Evolutionary conservation across 176 grass and related monocot species (phyloP).

Genomic region (Carex littledalei): DNA sequence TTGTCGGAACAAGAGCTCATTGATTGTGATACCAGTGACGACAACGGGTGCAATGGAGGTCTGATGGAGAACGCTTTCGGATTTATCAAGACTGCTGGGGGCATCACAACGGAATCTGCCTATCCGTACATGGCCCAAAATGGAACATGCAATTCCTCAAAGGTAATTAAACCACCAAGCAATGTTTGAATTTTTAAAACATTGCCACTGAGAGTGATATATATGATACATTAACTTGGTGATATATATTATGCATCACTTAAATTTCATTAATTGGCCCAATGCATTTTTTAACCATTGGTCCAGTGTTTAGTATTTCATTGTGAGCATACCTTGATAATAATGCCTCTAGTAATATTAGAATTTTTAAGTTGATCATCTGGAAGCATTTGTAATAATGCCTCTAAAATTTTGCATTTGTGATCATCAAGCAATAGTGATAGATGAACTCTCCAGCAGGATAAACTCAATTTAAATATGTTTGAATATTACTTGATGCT

Average conservation of each 20-base stretch:
- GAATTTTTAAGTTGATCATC: neutral
- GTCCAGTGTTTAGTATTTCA: neutral
- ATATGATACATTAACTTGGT: too few species aligned
- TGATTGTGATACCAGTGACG: slow-evolving; percentile 57
- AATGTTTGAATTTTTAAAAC: neutral
- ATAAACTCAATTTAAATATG: neutral
- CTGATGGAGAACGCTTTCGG: slow-evolving; percentile 75
- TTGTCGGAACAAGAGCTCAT: slow-evolving; percentile 76
- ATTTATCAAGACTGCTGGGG: slow-evolving; percentile 49
- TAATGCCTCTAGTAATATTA: neutral
- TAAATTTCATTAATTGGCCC: neutral
- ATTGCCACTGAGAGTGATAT: neutral
- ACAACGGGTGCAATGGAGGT: slow-evolving; percentile 47
- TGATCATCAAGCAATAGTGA: neutral
- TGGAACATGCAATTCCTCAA: slow-evolving; percentile 45
- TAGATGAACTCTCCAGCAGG: too few species aligned
- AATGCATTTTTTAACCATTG: neutral
- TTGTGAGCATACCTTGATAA: neutral
- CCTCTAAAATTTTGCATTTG: neutral
- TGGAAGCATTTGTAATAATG: too few species aligned
- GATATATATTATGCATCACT: neutral
- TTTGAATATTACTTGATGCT: neutral
- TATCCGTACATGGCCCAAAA: slow-evolving; percentile 61
- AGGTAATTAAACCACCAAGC: neutral
- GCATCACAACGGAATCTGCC: slow-evolving; percentile 45